phyloP scores from a whole-genome alignment of 352 stramenopile species.

The Peronosclerospora sorghi region DNA sequence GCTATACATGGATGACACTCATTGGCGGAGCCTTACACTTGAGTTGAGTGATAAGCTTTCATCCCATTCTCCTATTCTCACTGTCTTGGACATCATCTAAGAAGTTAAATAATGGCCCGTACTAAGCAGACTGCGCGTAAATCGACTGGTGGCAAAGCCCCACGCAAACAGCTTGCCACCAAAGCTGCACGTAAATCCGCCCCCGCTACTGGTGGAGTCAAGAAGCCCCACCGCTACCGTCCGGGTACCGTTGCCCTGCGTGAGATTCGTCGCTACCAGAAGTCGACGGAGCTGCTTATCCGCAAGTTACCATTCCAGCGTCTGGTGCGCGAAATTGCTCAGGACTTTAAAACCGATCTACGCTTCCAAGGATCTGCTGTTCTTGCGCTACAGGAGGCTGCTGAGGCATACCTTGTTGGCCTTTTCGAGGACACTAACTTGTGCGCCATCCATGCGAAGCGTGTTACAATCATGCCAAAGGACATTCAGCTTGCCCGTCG shows the following conservation, averaged over 20 bases:
- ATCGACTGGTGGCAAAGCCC: too few relatives aligned
- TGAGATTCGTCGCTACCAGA: constrained; percentile 94
- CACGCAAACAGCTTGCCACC: too few relatives aligned
- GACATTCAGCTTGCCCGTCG: constrained; percentile 90
- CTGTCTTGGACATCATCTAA: constrained; percentile 41
- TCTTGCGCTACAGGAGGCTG: constrained; percentile 80
- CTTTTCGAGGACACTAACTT: too few relatives aligned
- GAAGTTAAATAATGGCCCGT: constrained; percentile 75
- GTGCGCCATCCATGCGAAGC: too few relatives aligned
- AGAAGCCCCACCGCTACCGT: too few relatives aligned
- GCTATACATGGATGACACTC: too few relatives aligned
- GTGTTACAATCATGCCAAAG: constrained; percentile 92
- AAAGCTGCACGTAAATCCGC: too few relatives aligned
- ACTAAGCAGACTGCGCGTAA: constrained; percentile 97
- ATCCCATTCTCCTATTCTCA: constrained; percentile 19
- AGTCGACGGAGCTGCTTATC: constrained; percentile 92
- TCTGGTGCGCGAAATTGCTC: too few relatives aligned
- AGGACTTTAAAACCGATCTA: constrained; percentile 83
- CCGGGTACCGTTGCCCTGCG: too few relatives aligned
- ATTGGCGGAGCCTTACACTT: too few relatives aligned
- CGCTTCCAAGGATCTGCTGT: constrained; percentile 84
- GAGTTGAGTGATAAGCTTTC: too few relatives aligned
- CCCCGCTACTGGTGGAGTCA: too few relatives aligned
- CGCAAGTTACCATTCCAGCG: constrained; percentile 91
- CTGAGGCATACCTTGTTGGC: constrained; percentile 72